Conservation (phyloP, 345 rosid genomes). For the Populus pruinosa region DNA sequence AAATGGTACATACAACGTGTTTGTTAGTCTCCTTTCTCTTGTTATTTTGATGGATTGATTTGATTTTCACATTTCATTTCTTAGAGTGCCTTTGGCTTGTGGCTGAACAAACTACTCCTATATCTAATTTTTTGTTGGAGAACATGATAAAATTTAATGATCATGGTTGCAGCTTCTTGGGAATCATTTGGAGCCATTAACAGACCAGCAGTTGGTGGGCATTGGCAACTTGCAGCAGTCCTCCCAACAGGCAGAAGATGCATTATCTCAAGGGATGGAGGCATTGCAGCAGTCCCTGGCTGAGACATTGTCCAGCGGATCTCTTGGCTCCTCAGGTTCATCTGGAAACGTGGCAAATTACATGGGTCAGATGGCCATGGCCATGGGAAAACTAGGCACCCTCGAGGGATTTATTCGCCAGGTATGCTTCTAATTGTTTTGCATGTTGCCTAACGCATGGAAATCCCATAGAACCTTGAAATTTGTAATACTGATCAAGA, state of each 20-base stretch:
- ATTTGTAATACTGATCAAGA: not conserved
- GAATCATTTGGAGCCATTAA: slow-evolving; percentile 91
- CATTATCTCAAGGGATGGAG: slow-evolving; percentile 99
- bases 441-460: not conserved
- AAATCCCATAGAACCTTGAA: not conserved
- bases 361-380: slow-evolving; percentile 99
- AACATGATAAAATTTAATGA: not conserved
- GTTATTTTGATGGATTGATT: not conserved
- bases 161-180: slow-evolving; percentile 64
- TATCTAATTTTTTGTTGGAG: not conserved
- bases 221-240: slow-evolving; percentile 88
- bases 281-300: slow-evolving; percentile 92
- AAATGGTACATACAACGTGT: not conserved
- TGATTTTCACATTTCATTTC: not conserved
- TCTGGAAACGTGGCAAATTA: slow-evolving; percentile 89
- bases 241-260: slow-evolving; percentile 98
- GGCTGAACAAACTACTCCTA: not conserved
- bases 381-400: slow-evolving; percentile 98
- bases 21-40: not conserved
- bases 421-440: slow-evolving; percentile 38
- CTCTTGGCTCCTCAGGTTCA: slow-evolving; percentile 78
- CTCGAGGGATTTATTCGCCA: slow-evolving; percentile 94
- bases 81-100: not conserved
- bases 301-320: slow-evolving; percentile 83
- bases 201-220: slow-evolving; percentile 81